Percentiles rank a stretch among this genome's conserved stretches.
Conservation (phyloP, 2,329 filamentous ascomycete species). For the Tolypocladium capitatum region DNA sequence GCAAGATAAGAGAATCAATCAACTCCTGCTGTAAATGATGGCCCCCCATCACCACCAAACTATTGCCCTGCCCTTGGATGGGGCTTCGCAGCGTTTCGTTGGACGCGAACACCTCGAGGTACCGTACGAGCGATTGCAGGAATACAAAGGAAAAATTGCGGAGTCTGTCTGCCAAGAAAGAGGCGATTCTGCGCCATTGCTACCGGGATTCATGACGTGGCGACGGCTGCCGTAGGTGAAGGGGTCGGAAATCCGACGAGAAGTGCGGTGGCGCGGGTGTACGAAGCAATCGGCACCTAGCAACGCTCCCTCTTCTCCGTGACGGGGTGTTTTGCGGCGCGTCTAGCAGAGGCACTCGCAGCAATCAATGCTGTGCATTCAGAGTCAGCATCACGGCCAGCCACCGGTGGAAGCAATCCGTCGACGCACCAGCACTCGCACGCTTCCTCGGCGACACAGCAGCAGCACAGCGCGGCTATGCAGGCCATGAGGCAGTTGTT, state of each 20-base stretch:
- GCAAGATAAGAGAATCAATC: neutral
- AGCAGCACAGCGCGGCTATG: slow-evolving; percentile 36
- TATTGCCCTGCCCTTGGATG: neutral
- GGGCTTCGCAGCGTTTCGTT: neutral
- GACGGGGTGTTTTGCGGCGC: neutral
- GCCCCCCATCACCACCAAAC: neutral
- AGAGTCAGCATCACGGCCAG: neutral
- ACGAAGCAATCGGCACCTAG: neutral
- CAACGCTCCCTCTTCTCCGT: neutral
- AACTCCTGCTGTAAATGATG: neutral
- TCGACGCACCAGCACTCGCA: slow-evolving; percentile 35
- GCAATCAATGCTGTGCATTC: slow-evolving; percentile 20
- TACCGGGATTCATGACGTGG: neutral
- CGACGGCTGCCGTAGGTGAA: neutral
- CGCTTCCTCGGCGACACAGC: slow-evolving; percentile 34
- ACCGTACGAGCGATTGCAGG: neutral
- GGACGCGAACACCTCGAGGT: neutral
- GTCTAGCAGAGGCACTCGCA: slow-evolving; percentile 26
- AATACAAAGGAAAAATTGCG: neutral
- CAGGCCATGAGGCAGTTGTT: slow-evolving; percentile 32
- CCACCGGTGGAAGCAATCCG: neutral
- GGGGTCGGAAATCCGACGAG: neutral
- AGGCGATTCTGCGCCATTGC: neutral
- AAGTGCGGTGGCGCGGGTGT: neutral
- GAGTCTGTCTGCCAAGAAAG: neutral